Evolutionary conservation across 768 basidiomycete species (phyloP), one percentile per base, ranked within the genome.

Genomic region (Crepidotus variabilis): DNA sequence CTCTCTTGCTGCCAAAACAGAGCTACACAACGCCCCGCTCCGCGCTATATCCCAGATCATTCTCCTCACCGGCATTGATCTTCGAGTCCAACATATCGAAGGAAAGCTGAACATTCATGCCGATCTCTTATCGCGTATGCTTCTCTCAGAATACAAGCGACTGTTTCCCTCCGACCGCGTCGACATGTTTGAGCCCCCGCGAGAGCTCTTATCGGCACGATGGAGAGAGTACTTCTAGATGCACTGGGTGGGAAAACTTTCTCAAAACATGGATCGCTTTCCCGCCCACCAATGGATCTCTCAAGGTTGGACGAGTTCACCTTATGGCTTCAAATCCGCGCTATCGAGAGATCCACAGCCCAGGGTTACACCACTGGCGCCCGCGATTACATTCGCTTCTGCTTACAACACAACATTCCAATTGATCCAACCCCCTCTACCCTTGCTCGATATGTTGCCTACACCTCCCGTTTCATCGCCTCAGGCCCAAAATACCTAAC

Each of bases 21-120:
- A 18, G 0, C 69, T 70, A 53, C 72, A 74, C 43, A 6, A 28
- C 1, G 46, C 74, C n/a, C 60, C 75, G 0, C 52, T 46, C 2
- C n/a, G 28, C 5, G 58, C 65, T 0, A 65, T 69, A 21, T 14
- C n/a, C 11, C 64, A 71, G 18, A n/a, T 62, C 1, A 1, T 52
- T 1, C 6, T 55, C 0, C 6, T 5, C 0, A 9, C 33, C 20
- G 9, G 52, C 1, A 35, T 65, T n/a, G 54, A 71, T 18, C 52
- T 72, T 0, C 59, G 62, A 0, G 65, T 73, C 0, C 22, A 65
- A 0, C 66, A 67, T 18, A 32, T 71, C 2, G 54, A 61, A 0
- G 62, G 66, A 0, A 52, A 60, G 7, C 4, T 60, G 0, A 72
- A 71, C 48, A 14, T 32, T 1, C 57, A 70, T 1, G 71, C 69